Base-by-base conservation (phyloP, 2,329 filamentous ascomycete species). In the Epichloe gansuensis region DNA sequence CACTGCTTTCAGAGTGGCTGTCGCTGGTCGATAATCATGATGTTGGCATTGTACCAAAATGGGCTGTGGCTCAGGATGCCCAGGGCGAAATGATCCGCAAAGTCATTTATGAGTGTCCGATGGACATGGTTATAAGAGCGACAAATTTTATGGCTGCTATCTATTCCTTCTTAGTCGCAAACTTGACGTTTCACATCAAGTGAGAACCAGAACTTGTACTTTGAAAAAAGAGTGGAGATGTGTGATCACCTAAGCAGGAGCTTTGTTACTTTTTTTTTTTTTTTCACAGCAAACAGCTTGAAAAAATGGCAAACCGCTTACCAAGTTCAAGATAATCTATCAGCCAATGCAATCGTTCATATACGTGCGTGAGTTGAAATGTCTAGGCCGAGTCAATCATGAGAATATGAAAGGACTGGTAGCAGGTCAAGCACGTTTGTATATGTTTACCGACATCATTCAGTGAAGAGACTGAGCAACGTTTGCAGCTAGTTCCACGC, bases 41-140 rank as follows among this genome's bases (percentile, higher is more conserved):
- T 48, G 54, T 59, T 57, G 59, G 64, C 65, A 67, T 67, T 59
- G 53, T 65, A 63, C 52, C 56, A 58, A 15, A 28, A 44, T 45
- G n/a, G 35, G 52, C 44, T 39, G 42, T 25, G n/a, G 49, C 42
- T 31, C 6, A 46, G 28, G 13, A 4, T 38, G 4, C 23, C 35
- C 7, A 17, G 4, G 15, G 23, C 21, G n/a, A 11, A 6, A 11
- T 31, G 3, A 31, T 34, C 4, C 41, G 42, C 9, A 25, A 46
- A 6, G 7, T 4, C 42, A 46, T 51, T 17, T 15, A 44, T 9
- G 4, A 6, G 13, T 42, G 13, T 28, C 13, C 17, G 5, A 23
- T 17, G 8, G n/a, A 41, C 9, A 13, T 15, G 39, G 17, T 42
- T n/a, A 49, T 8, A 8, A 42, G 12, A 49, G n/a, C 15, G 9